phyloP scores from a whole-genome alignment of 169 alveolate species.

The Plasmodium sp. region DNA sequence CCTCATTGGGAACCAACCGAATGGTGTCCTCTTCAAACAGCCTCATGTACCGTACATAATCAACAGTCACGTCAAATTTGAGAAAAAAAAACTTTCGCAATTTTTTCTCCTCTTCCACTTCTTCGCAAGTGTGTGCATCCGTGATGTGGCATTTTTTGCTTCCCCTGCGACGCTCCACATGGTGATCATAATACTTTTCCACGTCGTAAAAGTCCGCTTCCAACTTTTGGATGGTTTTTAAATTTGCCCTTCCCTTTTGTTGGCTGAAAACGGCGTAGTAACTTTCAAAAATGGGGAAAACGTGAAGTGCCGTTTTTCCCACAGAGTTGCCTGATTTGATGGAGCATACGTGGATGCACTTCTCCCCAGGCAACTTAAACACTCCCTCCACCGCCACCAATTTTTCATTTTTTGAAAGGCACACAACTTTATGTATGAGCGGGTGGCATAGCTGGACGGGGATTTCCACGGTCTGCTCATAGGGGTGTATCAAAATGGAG shows the following conservation, averaged over 20 bases:
- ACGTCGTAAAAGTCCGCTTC: conserved; percentile 25
- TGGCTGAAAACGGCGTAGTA: conserved; percentile 10
- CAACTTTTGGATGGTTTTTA: background rate
- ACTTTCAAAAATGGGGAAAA: conserved; percentile 58
- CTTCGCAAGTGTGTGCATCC: background rate
- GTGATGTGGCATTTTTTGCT: background rate
- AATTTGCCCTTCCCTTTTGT: background rate
- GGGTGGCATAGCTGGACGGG: conserved; percentile 34
- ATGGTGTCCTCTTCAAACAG: background rate
- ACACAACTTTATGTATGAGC: conserved; percentile 22
- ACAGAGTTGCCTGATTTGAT: conserved; percentile 8
- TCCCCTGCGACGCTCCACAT: background rate
- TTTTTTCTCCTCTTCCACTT: background rate
- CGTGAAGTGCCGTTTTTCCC: conserved; percentile 21
- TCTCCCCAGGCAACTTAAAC: background rate
- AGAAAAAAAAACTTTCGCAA: conserved; percentile 10
- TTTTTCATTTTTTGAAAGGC: conserved; percentile 13
- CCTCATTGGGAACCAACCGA: background rate
- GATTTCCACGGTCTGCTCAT: conserved; percentile 18
- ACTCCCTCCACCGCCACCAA: conserved; percentile 1
- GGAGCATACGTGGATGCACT: background rate
- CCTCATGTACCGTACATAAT: conserved; percentile 11
- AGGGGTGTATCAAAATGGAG: conserved; percentile 10
- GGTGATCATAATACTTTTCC: conserved; percentile 25
- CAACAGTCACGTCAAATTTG: conserved; percentile 21